Evolutionary conservation across 352 stramenopile species (phyloP).

Genomic region (Phytophthora kernoviae): DNA sequence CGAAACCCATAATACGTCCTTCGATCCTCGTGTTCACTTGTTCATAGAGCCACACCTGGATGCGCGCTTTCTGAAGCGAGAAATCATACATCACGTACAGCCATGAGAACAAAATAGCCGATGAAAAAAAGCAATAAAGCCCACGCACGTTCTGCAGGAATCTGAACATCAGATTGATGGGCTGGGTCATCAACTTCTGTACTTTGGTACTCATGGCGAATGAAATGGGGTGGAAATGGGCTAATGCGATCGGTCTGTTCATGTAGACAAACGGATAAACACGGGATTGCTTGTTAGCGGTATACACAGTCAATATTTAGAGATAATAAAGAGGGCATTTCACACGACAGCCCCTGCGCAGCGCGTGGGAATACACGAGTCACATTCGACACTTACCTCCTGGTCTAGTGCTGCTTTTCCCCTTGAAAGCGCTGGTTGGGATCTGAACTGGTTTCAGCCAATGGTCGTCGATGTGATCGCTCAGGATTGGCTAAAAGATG

Average conservation of each 20-base stretch:
- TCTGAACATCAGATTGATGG: slow-evolving; percentile 99
- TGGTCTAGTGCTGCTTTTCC: slow-evolving; percentile 10
- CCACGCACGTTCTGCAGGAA: slow-evolving; percentile 95
- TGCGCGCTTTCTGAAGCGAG: slow-evolving; percentile 89
- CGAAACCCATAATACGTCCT: slow-evolving; percentile 98
- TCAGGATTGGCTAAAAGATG: slow-evolving; percentile 20
- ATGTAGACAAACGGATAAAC: not conserved
- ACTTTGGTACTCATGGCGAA: slow-evolving; percentile 92
- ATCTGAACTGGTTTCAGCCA: slow-evolving; percentile 31
- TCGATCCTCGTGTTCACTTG: slow-evolving; percentile 98
- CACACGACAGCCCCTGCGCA: slow-evolving; percentile 1
- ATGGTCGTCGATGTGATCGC: not conserved
- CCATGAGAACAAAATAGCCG: not conserved
- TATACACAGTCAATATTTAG: not conserved
- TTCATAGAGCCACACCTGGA: slow-evolving; percentile 99
- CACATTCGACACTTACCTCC: slow-evolving; percentile 8
- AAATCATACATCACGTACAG: slow-evolving; percentile 10
- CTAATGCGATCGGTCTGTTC: slow-evolving; percentile 14
- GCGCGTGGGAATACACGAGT: too few species aligned
- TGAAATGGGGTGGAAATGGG: slow-evolving; percentile 2
- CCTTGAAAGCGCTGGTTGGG: slow-evolving; percentile 35
- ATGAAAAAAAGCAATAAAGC: not conserved
- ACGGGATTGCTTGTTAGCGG: not conserved
- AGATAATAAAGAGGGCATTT: too few species aligned
- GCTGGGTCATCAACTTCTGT: slow-evolving; percentile 99